These are phyloP conservation scores for Ascochyta viciae-villosae DNA, from an alignment of 2,329 filamentous ascomycete genomes.

Conservation along the genomic window DNA sequence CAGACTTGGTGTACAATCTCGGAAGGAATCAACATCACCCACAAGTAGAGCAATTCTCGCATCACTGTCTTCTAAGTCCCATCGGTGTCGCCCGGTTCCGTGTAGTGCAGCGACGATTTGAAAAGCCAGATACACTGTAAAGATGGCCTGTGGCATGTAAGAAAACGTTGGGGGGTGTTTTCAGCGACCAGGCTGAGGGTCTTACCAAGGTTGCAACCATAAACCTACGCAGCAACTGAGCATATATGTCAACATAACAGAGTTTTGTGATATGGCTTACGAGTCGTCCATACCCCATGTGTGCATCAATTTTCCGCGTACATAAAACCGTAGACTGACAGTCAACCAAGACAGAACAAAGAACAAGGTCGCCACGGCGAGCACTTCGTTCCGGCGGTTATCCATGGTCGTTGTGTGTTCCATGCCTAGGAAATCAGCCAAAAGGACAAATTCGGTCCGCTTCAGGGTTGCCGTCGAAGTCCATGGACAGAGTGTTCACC, in stretches of 20 bases:
- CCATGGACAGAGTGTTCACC: slow-evolving; percentile 2
- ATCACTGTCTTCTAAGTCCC: slow-evolving; percentile 41
- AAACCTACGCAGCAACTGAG: slow-evolving; percentile 15
- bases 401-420: slow-evolving; percentile 19
- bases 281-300: slow-evolving; percentile 49
- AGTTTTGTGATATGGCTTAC: background rate
- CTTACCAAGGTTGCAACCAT: slow-evolving; percentile 50
- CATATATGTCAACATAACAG: background rate
- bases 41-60: slow-evolving; percentile 42
- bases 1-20: background rate
- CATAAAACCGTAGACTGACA: slow-evolving; percentile 46
- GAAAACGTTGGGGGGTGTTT: background rate
- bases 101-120: slow-evolving; percentile 50
- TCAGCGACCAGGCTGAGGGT: background rate
- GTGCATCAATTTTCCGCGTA: slow-evolving; percentile 42
- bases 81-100: slow-evolving; percentile 50
- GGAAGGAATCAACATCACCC: background rate
- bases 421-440: slow-evolving; percentile 1
- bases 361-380: slow-evolving; percentile 45
- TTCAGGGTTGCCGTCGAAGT: background rate
- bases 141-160: slow-evolving; percentile 36
- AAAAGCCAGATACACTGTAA: slow-evolving; percentile 50
- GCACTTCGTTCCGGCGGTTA: slow-evolving; percentile 26
- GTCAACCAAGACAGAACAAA: slow-evolving; percentile 47
- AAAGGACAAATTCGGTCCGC: background rate